Conservation (phyloP, 2,329 filamentous ascomycete genomes). For the Fusarium circinatum region DNA sequence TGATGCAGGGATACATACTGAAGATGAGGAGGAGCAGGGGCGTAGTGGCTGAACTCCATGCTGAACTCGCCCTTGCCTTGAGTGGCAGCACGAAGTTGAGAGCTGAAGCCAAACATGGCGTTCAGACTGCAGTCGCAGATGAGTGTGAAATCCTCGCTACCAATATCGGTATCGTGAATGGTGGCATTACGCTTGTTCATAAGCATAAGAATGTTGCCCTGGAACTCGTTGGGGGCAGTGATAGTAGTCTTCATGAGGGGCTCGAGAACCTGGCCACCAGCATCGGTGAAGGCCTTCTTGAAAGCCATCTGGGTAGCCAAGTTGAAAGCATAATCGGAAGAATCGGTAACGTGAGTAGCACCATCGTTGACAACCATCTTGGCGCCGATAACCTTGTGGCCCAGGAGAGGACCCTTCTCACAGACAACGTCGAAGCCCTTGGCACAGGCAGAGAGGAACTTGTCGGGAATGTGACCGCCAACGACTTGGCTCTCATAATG, state of each 20-base stretch:
- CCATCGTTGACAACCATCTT: conserved; percentile 95
- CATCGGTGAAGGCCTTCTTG: conserved; percentile 88
- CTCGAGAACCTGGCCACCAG: conserved; percentile 86
- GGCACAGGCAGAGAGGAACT: conserved; percentile 92
- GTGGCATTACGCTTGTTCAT: conserved; percentile 97
- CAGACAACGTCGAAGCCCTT: conserved; percentile 91
- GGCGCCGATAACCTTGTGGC: conserved; percentile 90
- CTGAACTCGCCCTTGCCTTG: conserved; percentile 98
- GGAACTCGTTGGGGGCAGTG: conserved; percentile 95
- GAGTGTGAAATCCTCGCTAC: conserved; percentile 92
- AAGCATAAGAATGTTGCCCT: conserved; percentile 92
- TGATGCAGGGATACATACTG: conserved; percentile 70
- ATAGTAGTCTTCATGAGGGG: conserved; percentile 99
- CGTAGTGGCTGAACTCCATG: conserved; percentile 99
- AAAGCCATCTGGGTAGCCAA: conserved; percentile 96
- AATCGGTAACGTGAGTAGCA: conserved; percentile 97
- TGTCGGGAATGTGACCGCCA: conserved; percentile 92
- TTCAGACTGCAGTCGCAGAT: conserved; percentile 93
- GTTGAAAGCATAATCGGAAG: conserved; percentile 95
- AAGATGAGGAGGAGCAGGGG: conserved; percentile 84
- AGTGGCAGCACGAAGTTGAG: conserved; percentile 88
- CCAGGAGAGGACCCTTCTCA: conserved; percentile 88
- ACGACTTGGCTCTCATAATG: conserved; percentile 87
- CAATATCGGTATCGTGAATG: conserved; percentile 95
- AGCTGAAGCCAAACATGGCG: conserved; percentile 97